Evolutionary conservation across 148 eudicot genomes (phyloP), one percentile per base, ranked within the genome.

Genomic region (Nepenthes mirabilis): DNA sequence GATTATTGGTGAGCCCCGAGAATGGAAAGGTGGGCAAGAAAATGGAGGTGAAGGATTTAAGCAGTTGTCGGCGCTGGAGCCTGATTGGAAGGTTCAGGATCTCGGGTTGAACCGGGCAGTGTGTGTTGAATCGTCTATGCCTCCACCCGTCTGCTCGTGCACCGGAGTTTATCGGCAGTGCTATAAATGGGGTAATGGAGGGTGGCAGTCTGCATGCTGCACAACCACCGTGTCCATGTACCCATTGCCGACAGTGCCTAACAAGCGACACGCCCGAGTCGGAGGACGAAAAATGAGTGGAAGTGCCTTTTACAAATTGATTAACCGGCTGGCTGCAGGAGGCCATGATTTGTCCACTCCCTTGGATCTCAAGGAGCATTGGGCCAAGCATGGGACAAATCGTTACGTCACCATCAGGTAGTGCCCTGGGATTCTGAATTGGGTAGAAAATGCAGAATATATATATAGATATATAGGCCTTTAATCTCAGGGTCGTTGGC

Each of bases 241-340:
- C 66, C 94, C 97, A 0, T 75, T 93, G 37, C 98, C 91, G 14
- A 77, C 88, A 1, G 83, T 85, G 36, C 93, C 95, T 11, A 85
- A 88, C 75, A 91, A 91, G 63, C 70, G 86, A 6, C 97, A 91
- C 60, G 94, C 94, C 2, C 78, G 97, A 51, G 79, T 91, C 47
- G 97, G 96, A 13, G 97, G 97, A 5, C 68, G 97, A 51, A 91
- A 91, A 60, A 91, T 91, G 97, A 91, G 97, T 63, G 96, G 97
- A 54, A 80, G 96, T 75, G 97, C 90, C 1, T 91, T 88, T 59
- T 83, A 72, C 71, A 88, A 91, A 76, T 67, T 85, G 68, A 74
- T 90, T 37, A 90, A 83, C 64, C 83, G 97, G 56, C 84, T 90
- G 1, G 86, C 97, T 14, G 86, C 77, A 1, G 96, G 85, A 61